Evolutionary conservation across 106 monocot genomes (phyloP), one percentile per base, ranked within the genome.

Genomic region (Apostasia shenzhenica): DNA sequence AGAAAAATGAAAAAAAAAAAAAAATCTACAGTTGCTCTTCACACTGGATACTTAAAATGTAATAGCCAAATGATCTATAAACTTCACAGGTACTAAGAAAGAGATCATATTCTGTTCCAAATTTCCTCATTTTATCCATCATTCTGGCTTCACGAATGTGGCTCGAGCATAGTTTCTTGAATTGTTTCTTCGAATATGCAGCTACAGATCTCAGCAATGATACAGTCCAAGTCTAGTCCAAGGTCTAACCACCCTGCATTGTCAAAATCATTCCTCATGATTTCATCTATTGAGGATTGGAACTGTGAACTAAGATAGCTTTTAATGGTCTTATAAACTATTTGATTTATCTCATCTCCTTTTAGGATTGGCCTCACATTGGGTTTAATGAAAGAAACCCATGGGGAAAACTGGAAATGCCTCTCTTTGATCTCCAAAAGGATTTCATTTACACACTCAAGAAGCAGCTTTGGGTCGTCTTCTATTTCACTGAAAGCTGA

Each of bases 401-500:
- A 74, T 4, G 79, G 64, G 14, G 48, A 56, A 66, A n/a, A 66
- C 44, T 48, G 54, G 47, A 56, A 83, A 41, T 55, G 59, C 45
- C 57, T 75, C 63, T 78, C 62, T 41, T 76, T 69, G 3, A 78
- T 83, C 54, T 79, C 79, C n/a, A 42, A 54, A 12, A 86, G 65
- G 6, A 70, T 76, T 69, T 86, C 82, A 55, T 65, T 57, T 53
- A 79, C 76, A 64, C 82, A 81, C 48, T 82, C 82, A 59, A 73
- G 75, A 55, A 82, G 72, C 67, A 84, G 73, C 39, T 70, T 75
- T 49, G 72, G 42, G 39, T 82, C 70, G 42, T 75, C 76, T 52
- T 41, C 59, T 66, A 72, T 46, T 72, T 83, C 82, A 67, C 67
- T 48, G 42, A 71, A 77, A 38, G 76, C 14, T 12, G 77, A 72